Conservation (phyloP, 148 eudicot genomes). For the Rhododendron vialii region DNA sequence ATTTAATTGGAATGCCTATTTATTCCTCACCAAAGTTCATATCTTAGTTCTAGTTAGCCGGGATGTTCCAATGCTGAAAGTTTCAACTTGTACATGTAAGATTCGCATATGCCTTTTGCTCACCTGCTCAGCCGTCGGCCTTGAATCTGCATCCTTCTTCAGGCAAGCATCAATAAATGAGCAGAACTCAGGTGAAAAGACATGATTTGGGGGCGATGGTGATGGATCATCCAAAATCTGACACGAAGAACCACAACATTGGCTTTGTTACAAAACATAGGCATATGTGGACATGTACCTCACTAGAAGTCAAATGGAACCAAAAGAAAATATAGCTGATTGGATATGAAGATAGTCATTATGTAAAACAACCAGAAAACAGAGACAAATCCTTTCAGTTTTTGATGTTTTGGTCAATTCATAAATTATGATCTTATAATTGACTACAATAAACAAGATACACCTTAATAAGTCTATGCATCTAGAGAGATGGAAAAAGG, state of each 20-base stretch:
- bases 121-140: slow-evolving; percentile 96
- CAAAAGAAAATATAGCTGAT: neutral
- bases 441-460: neutral
- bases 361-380: neutral
- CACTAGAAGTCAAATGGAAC: slow-evolving; percentile 2
- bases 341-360: neutral
- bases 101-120: slow-evolving; percentile 18
- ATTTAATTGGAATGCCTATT: neutral
- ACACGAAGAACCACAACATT: neutral
- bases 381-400: neutral
- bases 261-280: slow-evolving; percentile 3
- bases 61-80: neutral
- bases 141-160: slow-evolving; percentile 68
- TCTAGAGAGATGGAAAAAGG: neutral
- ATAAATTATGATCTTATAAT: neutral
- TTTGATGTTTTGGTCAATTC: neutral
- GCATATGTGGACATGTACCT: neutral
- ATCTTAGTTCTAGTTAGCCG: neutral
- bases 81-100: neutral
- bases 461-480: neutral
- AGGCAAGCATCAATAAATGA: slow-evolving; percentile 85
- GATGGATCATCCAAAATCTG: slow-evolving; percentile 98
- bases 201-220: slow-evolving; percentile 65
- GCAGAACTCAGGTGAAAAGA: slow-evolving; percentile 81
- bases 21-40: neutral